Conservation (phyloP, 768 basidiomycete genomes). For the Suillus tomentosus region DNA sequence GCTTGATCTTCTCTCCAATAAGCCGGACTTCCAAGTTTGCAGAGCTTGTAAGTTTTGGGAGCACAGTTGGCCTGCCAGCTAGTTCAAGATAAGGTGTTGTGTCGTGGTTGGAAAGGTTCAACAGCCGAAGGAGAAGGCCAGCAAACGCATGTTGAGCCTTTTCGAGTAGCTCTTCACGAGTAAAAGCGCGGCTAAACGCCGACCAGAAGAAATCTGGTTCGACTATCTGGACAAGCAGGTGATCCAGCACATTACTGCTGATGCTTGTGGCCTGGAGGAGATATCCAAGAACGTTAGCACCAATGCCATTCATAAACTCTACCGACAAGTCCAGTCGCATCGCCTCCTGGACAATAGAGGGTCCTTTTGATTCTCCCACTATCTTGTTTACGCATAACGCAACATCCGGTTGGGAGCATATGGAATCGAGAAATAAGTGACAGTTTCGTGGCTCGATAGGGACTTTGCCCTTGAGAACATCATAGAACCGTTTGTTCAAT, state of each 20-base stretch:
- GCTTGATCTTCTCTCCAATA: constrained; percentile 39
- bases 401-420: constrained; percentile 40
- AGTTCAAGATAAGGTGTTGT: constrained; percentile 37
- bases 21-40: constrained; percentile 23
- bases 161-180: constrained; percentile 29
- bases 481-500: constrained; percentile 33
- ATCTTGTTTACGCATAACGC: constrained; percentile 37
- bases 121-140: constrained; percentile 50
- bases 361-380: constrained; percentile 34
- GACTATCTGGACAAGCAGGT: constrained; percentile 39
- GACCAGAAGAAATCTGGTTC: constrained; percentile 51
- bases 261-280: constrained; percentile 38
- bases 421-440: constrained; percentile 42
- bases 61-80: constrained; percentile 30
- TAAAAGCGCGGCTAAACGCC: constrained; percentile 32
- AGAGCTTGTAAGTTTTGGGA: constrained; percentile 23
- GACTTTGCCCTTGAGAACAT: constrained; percentile 27
- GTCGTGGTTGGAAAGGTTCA: constrained; percentile 34
- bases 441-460: constrained; percentile 23
- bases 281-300: constrained; percentile 36
- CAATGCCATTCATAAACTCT: constrained; percentile 41
- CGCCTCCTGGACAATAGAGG: constrained; percentile 36
- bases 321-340: constrained; percentile 37
- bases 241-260: constrained; percentile 40
- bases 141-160: constrained; percentile 40